Conservation (phyloP, 345 rosid genomes). For the Eucalyptus cloeziana region DNA sequence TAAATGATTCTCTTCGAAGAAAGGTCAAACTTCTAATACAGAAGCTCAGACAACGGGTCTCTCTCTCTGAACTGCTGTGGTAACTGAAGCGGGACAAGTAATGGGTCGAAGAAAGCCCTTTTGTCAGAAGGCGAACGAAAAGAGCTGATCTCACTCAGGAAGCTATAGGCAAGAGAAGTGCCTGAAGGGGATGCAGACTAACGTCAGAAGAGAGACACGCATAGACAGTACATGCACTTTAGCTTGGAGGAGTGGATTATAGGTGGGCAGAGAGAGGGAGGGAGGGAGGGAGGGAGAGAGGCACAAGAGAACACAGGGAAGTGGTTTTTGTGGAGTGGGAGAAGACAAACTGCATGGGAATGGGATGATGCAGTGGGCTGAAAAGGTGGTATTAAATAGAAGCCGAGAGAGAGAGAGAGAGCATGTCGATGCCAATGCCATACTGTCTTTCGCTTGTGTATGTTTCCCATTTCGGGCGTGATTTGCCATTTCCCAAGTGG, state of each 20-base stretch:
- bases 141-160: background rate
- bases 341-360: slow-evolving; percentile 40
- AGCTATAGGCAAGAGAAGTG: background rate
- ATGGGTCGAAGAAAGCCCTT: background rate
- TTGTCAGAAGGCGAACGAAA: background rate
- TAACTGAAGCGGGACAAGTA: background rate
- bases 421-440: background rate
- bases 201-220: background rate
- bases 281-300: background rate
- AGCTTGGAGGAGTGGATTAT: background rate
- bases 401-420: slow-evolving; percentile 5
- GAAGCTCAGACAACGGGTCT: background rate
- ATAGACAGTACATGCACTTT: background rate
- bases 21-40: background rate
- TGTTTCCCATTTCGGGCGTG: background rate
- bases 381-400: slow-evolving; percentile 26
- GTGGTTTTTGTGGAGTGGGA: slow-evolving; percentile 13
- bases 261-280: background rate
- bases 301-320: background rate
- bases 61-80: background rate
- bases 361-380: slow-evolving; percentile 23
- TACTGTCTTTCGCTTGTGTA: slow-evolving; percentile 6
- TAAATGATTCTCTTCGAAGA: background rate
- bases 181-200: background rate
- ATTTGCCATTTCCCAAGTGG: background rate